Evolutionary conservation across 106 monocot species (phyloP).

Genomic region (Platanthera zijinensis): DNA sequence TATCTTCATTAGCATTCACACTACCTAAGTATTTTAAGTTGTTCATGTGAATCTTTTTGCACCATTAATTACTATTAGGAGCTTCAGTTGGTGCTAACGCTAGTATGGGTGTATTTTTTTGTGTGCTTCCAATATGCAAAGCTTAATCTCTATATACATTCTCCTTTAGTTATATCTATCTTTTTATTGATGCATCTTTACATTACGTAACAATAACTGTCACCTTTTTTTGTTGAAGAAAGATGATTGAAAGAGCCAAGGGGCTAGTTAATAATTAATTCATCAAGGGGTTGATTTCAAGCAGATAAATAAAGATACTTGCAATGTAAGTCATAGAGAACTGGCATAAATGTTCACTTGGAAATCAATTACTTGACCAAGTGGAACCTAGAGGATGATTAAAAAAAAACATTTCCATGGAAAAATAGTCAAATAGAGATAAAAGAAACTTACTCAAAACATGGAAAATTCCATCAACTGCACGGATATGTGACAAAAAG

Average conservation of each 20-base stretch:
- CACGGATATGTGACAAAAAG: conserved; percentile 95
- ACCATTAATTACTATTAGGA: not conserved
- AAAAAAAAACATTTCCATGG: not conserved
- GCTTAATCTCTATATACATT: not conserved
- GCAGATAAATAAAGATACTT: not conserved
- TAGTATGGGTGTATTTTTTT: too few relatives aligned
- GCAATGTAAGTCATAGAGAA: not conserved
- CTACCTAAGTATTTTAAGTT: not conserved
- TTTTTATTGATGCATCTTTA: not conserved
- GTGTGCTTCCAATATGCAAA: too few relatives aligned
- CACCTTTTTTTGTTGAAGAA: not conserved
- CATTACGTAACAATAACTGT: not conserved
- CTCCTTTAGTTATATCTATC: not conserved
- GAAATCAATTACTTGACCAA: not conserved
- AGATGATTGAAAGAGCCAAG: not conserved
- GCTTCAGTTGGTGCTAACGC: not conserved
- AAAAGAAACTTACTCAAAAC: conserved; percentile 69
- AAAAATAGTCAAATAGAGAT: not conserved
- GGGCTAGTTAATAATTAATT: not conserved
- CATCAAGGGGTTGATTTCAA: not conserved
- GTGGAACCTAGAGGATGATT: not conserved
- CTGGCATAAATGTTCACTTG: not conserved
- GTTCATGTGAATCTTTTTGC: not conserved
- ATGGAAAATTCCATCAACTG: conserved; percentile 99
- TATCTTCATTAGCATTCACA: not conserved